Base-by-base conservation (phyloP, 108 stramenopile genomes). In the Craspedostauros australis region DNA sequence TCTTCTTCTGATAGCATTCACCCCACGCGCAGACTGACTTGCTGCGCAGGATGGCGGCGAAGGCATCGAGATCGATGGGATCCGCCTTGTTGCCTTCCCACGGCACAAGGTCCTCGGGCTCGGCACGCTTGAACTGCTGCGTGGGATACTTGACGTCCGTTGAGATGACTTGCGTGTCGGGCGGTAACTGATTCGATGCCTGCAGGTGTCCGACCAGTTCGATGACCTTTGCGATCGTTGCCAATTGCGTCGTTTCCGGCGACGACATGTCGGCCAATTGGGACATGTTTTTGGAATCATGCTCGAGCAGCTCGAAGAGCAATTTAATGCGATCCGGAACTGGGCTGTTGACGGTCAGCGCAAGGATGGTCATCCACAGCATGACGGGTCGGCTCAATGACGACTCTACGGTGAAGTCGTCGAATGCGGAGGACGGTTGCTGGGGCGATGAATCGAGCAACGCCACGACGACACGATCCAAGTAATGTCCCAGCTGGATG, bases 21-120 rank as follows among this genome's bases (percentile, higher is more conserved):
- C 89, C 89, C 89, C 89, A 91, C 0, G 83, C 89, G 57, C 89
- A 87, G 1, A 91, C 84, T 2, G 80, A 65, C 40, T 72, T 79
- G 44, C 71, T 79, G 41, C 75, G 68, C 29, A 91, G 52, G 18
- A 91, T 73, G 5, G 65, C 70, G 6, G 48, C 54, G 51, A 80
- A 73, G 4, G 68, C 64, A 1, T 73, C 66, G 9, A 73, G 24
- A 62, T 72, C 73, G 9, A 72, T 55, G 14, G 5, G 4, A 60
- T 63, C 79, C 23, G 51, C 57, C 39, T 36, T 50, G 5, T 41
- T 26, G 0, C 65, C 73, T 28, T 79, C 66, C 50, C 68, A 59
- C 1, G 57, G 46, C 11, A 80, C 71, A 42, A 91, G 50, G 36
- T 87, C 82, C 7, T 59, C 37, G 7, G 83, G 80, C 1, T 78